Evolutionary conservation across 495 filamentous ascomycete species (phyloP), one percentile per base, ranked within the genome.

Genomic region (Rusavskia elegans): DNA sequence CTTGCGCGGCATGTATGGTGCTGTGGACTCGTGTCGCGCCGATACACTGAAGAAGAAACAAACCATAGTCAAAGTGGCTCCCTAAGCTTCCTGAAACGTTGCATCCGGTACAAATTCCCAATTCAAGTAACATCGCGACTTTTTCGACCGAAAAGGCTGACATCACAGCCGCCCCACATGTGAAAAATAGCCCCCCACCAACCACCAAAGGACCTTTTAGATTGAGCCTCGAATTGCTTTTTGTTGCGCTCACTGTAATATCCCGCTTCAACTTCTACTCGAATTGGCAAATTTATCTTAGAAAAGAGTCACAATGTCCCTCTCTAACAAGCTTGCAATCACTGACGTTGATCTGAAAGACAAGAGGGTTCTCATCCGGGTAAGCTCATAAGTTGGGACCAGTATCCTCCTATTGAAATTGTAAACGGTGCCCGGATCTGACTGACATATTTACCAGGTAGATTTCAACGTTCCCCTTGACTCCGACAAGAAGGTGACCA

Each of bases 391-490:
- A 23, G 7, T 5, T 46, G 19, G 17, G 8, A 5, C 5, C n/a
- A n/a, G n/a, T n/a, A n/a, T n/a, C n/a, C n/a, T n/a, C n/a, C n/a
- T n/a, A n/a, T n/a, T n/a, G n/a, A n/a, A n/a, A n/a, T n/a, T n/a
- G n/a, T n/a, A n/a, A 27, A 27, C 7, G 25, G 7, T 27, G 25
- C 4, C 16, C 53, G 17, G 21, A 55, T 6, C 23, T 19, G 27
- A 45, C 37, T 56, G 10, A 45, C 25, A n/a, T 38, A 36, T 14
- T 16, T 1, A 25, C 40, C 62, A 96, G 90, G 90, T 99, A 60
- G 92, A 99, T 75, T 99, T 99, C 81, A 99, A 99, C 72, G 92
- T 99, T 48, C 92, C 92, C 58, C 87, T 96, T 65, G 86, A 97
- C 64, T 77, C 73, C 57, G 72, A 89, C 55, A 84, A 84, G 75